Evolutionary conservation across 2,329 filamentous ascomycete genomes (phyloP).

Genomic region (Fusarium subglutinans): DNA sequence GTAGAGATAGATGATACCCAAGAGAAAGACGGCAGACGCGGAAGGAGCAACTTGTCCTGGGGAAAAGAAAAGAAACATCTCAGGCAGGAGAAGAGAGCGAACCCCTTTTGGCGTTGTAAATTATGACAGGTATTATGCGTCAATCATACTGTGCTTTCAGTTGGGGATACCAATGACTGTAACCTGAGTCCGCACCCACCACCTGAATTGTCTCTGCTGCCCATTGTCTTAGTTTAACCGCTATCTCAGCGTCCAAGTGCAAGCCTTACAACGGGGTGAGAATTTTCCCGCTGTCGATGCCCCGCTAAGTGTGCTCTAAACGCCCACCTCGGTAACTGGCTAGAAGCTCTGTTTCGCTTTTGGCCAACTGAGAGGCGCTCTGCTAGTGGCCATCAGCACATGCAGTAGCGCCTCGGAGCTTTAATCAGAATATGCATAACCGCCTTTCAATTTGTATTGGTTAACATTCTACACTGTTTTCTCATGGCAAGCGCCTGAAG

Average conservation of each 20-base stretch:
- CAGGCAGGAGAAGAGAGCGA: background rate
- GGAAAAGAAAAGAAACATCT: constrained; percentile 17
- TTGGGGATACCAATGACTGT: background rate
- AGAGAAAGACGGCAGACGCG: constrained; percentile 16
- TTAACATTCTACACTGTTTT: background rate
- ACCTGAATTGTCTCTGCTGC: background rate
- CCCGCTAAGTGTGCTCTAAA: constrained; percentile 17
- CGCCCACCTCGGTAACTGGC: constrained; percentile 4
- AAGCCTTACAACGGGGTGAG: constrained; percentile 12
- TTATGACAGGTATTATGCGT: constrained; percentile 7
- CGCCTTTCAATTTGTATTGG: constrained; percentile 18
- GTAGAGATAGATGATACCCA: constrained; percentile 28
- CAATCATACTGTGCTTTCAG: background rate
- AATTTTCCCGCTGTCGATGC: background rate
- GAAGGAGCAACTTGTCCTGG: constrained; percentile 8
- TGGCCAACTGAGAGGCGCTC: constrained; percentile 22
- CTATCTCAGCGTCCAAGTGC: constrained; percentile 4
- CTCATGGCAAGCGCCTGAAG: background rate
- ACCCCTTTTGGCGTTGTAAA: constrained; percentile 7
- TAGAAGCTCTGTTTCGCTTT: constrained; percentile 13
- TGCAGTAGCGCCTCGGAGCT: constrained; percentile 32
- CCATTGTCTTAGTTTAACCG: constrained; percentile 3
- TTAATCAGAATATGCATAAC: constrained; percentile 30
- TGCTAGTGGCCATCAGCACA: constrained; percentile 8
- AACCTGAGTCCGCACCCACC: constrained; percentile 4